Base-by-base conservation (phyloP, 148 eudicot species). In the Heliosperma pusillum region DNA sequence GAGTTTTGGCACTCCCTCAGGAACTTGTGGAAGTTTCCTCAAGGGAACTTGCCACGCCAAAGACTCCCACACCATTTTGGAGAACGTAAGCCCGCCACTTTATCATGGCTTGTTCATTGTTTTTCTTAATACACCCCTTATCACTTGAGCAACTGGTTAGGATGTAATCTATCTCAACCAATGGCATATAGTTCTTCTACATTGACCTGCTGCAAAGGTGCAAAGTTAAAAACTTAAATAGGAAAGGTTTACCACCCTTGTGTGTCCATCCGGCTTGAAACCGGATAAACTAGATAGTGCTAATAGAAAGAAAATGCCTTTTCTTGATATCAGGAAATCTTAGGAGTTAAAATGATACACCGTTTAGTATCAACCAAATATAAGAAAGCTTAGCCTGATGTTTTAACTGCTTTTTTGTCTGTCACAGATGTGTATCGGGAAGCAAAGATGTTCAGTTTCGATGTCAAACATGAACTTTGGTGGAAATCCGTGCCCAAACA, bases 1-100 rank as follows among this genome's bases (percentile, higher is more conserved):
- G 16, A 90, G 94, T 74, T 90, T 78, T 66, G 94, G 94, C 47
- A 90, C 89, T n/a, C 91, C 94, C 27, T 78, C 65, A 5, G 94
- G 94, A 33, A 78, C 86, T 67, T 90, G 94, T 83, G 91, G 91
- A 77, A 86, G 82, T 76, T 90, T 86, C 52, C 42, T 47, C 53
- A 71, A 82, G 62, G 91, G 91, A 53, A 57, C 72, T 10, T 90
- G 94, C 78, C 94, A 90, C 68, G 87, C 94, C 10, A 73, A 79
- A 56, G 78, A 77, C 80, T 76, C 94, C 16, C 85, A 75, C 20
- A 75, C 79, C 33, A 36, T 85, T 19, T 33, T 91, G 59, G 87
- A 89, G 77, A 87, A 91, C 88, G 96, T 80, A 78, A 56, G 52
- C 24, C 57, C 12, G 2, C 25, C 13, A 2, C 10, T 52, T 24